Base-by-base conservation (phyloP, 768 basidiomycete genomes). In the Lyophyllum atratum region DNA sequence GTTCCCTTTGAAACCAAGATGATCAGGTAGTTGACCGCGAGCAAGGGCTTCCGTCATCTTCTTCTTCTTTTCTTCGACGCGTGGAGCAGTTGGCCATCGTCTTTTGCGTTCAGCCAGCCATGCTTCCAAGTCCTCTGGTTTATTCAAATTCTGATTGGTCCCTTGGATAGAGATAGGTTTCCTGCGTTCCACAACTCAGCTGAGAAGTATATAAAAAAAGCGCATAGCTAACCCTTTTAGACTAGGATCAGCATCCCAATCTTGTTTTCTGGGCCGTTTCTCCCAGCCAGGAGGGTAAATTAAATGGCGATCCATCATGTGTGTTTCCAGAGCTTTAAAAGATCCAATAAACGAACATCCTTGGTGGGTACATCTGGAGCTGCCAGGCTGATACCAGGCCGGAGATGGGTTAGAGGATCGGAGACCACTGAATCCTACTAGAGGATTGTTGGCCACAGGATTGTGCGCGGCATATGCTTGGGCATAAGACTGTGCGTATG, bases 81-180 rank as follows among this genome's bases (percentile, higher is more conserved):
- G 82, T 47, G 77, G 66, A 28, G 81, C 68, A 17, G 86, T 90
- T 11, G 96, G 96, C 79, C 90, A 98, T 15, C 90, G 84, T 63
- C 84, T 86, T 71, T 85, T 95, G 40, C 96, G 86, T 66, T 98
- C 95, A 14, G 83, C 85, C 47, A 96, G 83, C 96, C 96, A 98
- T 29, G 82, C 84, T 21, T 83, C 84, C 56, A 98, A 74, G 8
- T 87, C 84, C 64, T 94, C 94, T 8, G 89, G 92, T 0, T 90
- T 87, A 64, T 96, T 84, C 17, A 98, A 79, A 10, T 81, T 66
- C 19, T 96, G 69, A 29, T 76, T 85, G 2, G 94, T 96, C 4
- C 95, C 95, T 59, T 87, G 86, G 37, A 94, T 92, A 4, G 83
- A 79, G 21, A 92, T 72, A 1, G 80, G 77, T 70, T 92, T 92